Base-by-base conservation (phyloP, 2,329 filamentous ascomycete species). In the Xylaria sp. region DNA sequence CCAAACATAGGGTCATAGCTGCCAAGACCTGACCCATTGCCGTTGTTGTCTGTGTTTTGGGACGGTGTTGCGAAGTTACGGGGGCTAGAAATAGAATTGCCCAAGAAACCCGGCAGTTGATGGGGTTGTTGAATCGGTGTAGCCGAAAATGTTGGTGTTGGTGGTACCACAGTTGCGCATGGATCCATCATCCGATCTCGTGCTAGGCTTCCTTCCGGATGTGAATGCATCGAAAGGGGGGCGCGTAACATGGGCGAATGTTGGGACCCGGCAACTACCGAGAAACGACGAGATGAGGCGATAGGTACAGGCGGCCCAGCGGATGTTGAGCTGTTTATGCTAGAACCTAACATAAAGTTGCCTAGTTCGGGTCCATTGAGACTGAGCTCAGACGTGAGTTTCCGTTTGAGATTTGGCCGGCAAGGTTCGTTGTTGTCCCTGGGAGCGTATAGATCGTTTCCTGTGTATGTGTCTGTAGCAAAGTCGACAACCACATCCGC, bases 401-500 rank as follows among this genome's bases (percentile, higher is more conserved):
- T 87, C 10, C 85, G 79, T 75, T 87, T 87, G 30, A 86, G 76
- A 43, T 71, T 82, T 6, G 82, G 80, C 9, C 82, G 78, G 7
- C 78, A 80, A 1, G 72, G 66, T 10, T 69, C 67, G 12, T 75
- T 72, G 5, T 74, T 77, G 5, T 73, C 73, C 59, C 81, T 81
- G 1, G 81, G 80, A 1, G 82, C 81, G 62, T 86, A 85, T 0
- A 86, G 72, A 61, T 84, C 85, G 59, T 85, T 81, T 0, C 81
- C 82, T 0, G 81, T 79, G 63, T 86, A 88, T 61, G 84, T 82
- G 72, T 91, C 88, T 15, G 86, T 82, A 2, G 85, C 80, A 50
- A 86, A 85, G 69, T 93, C 90, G 15, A 90, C 80, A 8, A 85
- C 79, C 1, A 91, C 85, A 73, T 95, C 92, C 1, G 87, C 81